Base-by-base conservation (phyloP, 441 rosid genomes). In the Populus hybrid region DNA sequence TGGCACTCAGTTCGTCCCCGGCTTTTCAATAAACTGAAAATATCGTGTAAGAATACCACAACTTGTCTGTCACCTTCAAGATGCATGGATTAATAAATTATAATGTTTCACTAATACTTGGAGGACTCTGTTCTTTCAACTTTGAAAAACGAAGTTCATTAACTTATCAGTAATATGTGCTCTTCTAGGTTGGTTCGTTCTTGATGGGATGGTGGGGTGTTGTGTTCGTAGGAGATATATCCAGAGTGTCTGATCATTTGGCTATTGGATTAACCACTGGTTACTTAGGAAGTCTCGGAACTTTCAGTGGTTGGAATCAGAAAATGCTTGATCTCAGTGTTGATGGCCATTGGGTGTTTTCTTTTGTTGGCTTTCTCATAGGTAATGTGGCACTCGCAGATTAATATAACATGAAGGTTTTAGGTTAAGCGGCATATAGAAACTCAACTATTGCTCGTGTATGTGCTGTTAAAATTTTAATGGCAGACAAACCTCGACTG, bases 151-250 rank as follows among this genome's bases (percentile, higher is more conserved):
- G 11, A 38, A 38, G 45, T 38, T 38, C 0, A 38, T 38, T 9
- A 38, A 38, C 45, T 38, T 38, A 38, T 66, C 8, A 29, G 1
- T 14, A 50, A 20, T 16, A 38, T 59, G 73, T 5, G 67, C 72
- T 68, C 45, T 84, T 75, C 71, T 78, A 93, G 98, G 89, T 95
- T 45, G 99, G 99, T 65, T 95, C 97, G 64, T 95, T 93, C 88
- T 83, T 93, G 88, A 95, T 95, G 99, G 99, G 95, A 29, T 93
- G 98, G 99, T 87, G 77, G 76, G 99, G 99, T 63, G 88, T 93
- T 69, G 92, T 93, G 50, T 95, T 92, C 88, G 92, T 90, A 89
- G 82, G 72, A 78, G 87, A 91, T 79, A 90, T 93, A 84, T 83
- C 87, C 11, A 77, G 72, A 7, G 81, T 92, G 50, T 95, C 98